phyloP scores from a whole-genome alignment of 2,329 filamentous ascomycete species.

The Diaporthe destruens region DNA sequence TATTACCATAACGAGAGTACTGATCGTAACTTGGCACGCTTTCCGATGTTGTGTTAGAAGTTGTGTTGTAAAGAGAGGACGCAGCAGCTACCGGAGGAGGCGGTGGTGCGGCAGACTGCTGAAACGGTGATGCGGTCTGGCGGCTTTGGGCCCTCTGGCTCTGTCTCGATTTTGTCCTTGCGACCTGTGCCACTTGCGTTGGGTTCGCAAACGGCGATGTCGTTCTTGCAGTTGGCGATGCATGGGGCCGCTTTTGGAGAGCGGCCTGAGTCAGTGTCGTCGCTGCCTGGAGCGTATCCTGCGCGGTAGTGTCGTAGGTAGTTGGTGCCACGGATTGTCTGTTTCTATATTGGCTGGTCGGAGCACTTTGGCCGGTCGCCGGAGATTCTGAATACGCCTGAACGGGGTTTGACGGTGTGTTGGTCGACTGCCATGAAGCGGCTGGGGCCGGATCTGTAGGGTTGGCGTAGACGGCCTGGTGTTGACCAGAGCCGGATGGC shows the following conservation, averaged over 20 bases:
- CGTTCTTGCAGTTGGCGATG: constrained; percentile 48
- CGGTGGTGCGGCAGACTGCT: constrained; percentile 37
- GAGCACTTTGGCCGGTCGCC: neutral
- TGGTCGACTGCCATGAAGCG: constrained; percentile 42
- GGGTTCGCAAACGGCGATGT: constrained; percentile 48
- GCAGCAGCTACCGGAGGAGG: constrained; percentile 37
- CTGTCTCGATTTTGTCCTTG: constrained; percentile 52
- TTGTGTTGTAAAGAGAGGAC: constrained; percentile 41
- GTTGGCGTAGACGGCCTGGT: constrained; percentile 5
- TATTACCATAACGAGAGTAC: constrained; percentile 43
- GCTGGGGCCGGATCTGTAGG: constrained; percentile 5
- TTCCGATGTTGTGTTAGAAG: constrained; percentile 39
- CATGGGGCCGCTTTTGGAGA: constrained; percentile 46
- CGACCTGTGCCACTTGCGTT: constrained; percentile 39
- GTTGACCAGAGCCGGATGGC: constrained; percentile 37
- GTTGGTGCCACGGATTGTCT: constrained; percentile 9
- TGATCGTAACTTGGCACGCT: constrained; percentile 44
- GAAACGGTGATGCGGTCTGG: constrained; percentile 46
- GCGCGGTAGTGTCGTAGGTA: constrained; percentile 32
- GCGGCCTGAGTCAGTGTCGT: constrained; percentile 46
- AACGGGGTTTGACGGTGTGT: constrained; percentile 1
- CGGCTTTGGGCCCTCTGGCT: constrained; percentile 51
- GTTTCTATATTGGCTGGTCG: constrained; percentile 3
- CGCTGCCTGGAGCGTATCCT: constrained; percentile 36
- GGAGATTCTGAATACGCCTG: constrained; percentile 24